phyloP scores from a whole-genome alignment of 108 stramenopile genomes.

The Fragilariopsis cylindrus region DNA sequence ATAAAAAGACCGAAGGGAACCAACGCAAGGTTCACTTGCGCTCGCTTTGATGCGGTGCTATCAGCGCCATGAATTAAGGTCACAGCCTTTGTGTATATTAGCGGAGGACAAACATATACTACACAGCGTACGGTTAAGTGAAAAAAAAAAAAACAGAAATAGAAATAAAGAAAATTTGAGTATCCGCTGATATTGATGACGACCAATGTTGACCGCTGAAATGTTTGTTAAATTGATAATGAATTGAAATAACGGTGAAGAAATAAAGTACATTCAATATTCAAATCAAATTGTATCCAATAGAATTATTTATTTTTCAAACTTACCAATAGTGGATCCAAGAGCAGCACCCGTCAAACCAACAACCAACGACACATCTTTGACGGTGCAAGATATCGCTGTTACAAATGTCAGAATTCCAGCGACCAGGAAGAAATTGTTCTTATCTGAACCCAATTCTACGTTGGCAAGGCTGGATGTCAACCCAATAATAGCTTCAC shows the following conservation, averaged over 20 bases:
- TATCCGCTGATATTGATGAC: too few relatives aligned
- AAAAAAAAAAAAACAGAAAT: too few relatives aligned
- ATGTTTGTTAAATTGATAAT: too few relatives aligned
- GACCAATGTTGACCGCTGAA: too few relatives aligned
- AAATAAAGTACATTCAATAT: too few relatives aligned
- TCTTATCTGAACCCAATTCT: constrained; percentile 21
- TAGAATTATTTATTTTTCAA: too few relatives aligned
- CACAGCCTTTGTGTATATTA: constrained; percentile 46
- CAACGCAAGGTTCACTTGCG: constrained; percentile 38
- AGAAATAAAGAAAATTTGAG: too few relatives aligned
- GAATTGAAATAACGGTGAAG: too few relatives aligned
- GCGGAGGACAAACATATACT: constrained; percentile 57
- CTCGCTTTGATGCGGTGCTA: constrained; percentile 38
- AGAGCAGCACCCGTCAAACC: constrained; percentile 54
- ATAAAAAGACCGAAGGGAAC: constrained; percentile 56
- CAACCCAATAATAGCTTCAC: constrained; percentile 43
- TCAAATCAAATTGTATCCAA: background rate
- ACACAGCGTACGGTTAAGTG: background rate
- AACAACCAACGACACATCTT: constrained; percentile 53
- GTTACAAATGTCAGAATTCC: constrained; percentile 44
- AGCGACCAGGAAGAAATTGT: constrained; percentile 42
- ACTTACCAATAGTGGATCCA: constrained; percentile 36
- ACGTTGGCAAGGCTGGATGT: constrained; percentile 34
- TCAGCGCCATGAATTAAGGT: constrained; percentile 28
- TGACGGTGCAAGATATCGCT: constrained; percentile 42